Evolutionary conservation across 2,329 filamentous ascomycete genomes (phyloP), one percentile per base, ranked within the genome.

Genomic region (Graphiopsis chlorocephala): DNA sequence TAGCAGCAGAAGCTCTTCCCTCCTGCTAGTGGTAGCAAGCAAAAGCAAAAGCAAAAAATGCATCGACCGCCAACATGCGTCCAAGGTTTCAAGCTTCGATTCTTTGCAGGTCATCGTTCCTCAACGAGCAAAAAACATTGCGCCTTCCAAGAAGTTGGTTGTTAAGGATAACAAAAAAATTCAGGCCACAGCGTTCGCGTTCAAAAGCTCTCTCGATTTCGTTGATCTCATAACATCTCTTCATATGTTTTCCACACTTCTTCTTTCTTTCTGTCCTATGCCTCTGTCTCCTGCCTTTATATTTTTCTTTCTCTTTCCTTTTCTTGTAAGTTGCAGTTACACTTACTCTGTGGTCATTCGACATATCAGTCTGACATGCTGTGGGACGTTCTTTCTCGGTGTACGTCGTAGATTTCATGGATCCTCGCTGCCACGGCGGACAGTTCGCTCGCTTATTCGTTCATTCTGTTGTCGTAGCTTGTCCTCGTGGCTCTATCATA

Each of bases 401-500:
- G 3, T 15, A 28, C 23, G 23, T 50, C 47, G 47, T 50, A 26
- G 47, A 50, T 50, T 8, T 50, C 47, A 25, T 50, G 47, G 17
- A 53, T 53, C 7, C 33, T n/a, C n/a, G n/a, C n/a, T n/a, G n/a
- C n/a, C n/a, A n/a, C n/a, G n/a, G n/a, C n/a, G n/a, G n/a, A n/a
- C n/a, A n/a, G n/a, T n/a, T n/a, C n/a, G n/a, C n/a, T n/a, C 59
- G 2, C 29, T 35, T 15, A 23, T 28, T 28, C 47, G 47, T 38
- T 38, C 29, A 11, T 56, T 35, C n/a, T 31, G 26, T 35, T 7
- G 26, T 20, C 4, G 10, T 56, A 28, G 17, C 28, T 25, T 45
- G 23, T 58, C 55, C 23, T 58, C 14, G 33, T 17, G 33, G 33
- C 15, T 26, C 25, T 45, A 31, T 82, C 77, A 84, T 73, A 84